Conservation (phyloP, 345 rosid genomes). For the Tarenaya hassleriana region DNA sequence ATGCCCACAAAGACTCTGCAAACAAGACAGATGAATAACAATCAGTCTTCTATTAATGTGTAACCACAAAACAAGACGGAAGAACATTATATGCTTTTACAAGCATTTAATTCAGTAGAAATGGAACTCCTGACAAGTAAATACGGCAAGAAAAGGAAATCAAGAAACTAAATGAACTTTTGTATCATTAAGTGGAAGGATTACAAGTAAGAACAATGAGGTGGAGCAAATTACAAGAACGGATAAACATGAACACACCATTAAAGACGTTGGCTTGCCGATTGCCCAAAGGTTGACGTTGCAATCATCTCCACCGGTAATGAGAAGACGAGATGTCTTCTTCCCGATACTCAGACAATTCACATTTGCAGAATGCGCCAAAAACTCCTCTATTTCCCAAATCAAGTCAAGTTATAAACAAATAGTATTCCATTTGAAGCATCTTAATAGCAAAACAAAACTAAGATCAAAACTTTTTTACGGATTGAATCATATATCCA, state of each 20-base stretch:
- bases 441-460: too few relatives aligned
- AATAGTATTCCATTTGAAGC: too few relatives aligned
- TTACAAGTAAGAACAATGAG: neutral
- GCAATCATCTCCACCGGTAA: constrained; percentile 89
- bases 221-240: constrained; percentile 1
- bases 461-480: too few relatives aligned
- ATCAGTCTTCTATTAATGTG: neutral
- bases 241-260: constrained; percentile 44
- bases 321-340: constrained; percentile 62
- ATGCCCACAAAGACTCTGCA: constrained; percentile 35
- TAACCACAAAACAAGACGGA: too few relatives aligned
- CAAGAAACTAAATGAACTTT: neutral
- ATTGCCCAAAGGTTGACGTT: constrained; percentile 92
- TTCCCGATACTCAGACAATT: constrained; percentile 78
- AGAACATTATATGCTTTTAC: too few relatives aligned
- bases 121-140: constrained; percentile 12
- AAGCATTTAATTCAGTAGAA: neutral
- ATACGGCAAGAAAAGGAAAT: neutral
- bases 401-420: too few relatives aligned
- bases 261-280: constrained; percentile 75
- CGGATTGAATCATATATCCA: too few relatives aligned
- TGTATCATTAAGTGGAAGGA: neutral
- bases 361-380: constrained; percentile 80
- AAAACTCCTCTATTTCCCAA: constrained; percentile 67
- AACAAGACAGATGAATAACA: neutral